These are phyloP conservation scores for Epichloe festucae DNA, from an alignment of 2,329 filamentous ascomycete genomes.

Conservation along the genomic window DNA sequence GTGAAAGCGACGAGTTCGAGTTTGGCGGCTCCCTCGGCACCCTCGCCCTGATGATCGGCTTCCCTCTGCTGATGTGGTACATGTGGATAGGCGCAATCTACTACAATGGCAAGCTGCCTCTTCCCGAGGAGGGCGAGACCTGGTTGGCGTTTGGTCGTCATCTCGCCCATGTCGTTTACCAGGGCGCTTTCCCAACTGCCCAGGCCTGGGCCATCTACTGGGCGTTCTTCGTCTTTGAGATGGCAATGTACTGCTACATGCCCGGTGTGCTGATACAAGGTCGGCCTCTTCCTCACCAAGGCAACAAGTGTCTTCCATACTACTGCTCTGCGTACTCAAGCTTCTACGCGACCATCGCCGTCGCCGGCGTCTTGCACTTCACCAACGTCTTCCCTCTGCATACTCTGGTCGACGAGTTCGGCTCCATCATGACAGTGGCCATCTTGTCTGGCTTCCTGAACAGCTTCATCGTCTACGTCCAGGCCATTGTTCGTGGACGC, in stretches of 20 bases:
- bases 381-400: constrained; percentile 80
- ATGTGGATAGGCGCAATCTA: constrained; percentile 97
- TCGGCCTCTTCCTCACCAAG: constrained; percentile 71
- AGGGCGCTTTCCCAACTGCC: constrained; percentile 67
- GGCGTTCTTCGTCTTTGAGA: constrained; percentile 80
- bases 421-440: constrained; percentile 80
- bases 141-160: no score
- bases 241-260: constrained; percentile 66
- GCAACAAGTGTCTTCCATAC: constrained; percentile 78
- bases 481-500: constrained; percentile 67
- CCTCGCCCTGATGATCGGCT: constrained; percentile 74
- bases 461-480: constrained; percentile 73
- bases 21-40: constrained; percentile 80
- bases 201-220: constrained; percentile 92
- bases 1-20: constrained; percentile 44
- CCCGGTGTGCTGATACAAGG: constrained; percentile 81
- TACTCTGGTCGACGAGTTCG: constrained; percentile 89
- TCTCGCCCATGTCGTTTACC: constrained; percentile 43
- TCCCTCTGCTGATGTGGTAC: constrained; percentile 92
- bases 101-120: constrained; percentile 63
- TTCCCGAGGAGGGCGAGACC: no score
- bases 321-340: constrained; percentile 85
- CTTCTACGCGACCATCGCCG: constrained; percentile 72
- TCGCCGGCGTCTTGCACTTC: constrained; percentile 62
- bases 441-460: constrained; percentile 87